These are phyloP conservation scores for Neonectria ditissima DNA, from an alignment of 2,329 filamentous ascomycete genomes.

Conservation along the genomic window DNA sequence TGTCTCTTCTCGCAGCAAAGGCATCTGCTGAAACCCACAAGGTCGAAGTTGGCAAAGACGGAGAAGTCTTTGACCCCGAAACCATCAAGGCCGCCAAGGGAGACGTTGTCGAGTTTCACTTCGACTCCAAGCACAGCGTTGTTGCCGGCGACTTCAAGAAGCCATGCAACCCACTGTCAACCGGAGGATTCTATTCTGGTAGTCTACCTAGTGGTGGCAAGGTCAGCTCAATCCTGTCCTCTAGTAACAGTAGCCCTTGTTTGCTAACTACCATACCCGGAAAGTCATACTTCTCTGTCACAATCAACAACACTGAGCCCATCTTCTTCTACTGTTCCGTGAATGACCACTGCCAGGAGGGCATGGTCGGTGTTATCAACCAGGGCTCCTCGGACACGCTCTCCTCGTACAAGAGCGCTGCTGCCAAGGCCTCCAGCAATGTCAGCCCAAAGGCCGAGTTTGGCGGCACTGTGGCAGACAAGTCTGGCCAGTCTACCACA, in stretches of 20 bases:
- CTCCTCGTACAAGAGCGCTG: slow-evolving; percentile 28
- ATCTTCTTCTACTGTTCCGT: slow-evolving; percentile 48
- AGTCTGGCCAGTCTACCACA: too few relatives aligned
- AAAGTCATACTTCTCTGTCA: slow-evolving; percentile 42
- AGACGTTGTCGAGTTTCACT: slow-evolving; percentile 66
- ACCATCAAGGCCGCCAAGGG: slow-evolving; percentile 58
- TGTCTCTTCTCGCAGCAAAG: slow-evolving; percentile 24
- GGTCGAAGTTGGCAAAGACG: slow-evolving; percentile 58
- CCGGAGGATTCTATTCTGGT: slow-evolving; percentile 37
- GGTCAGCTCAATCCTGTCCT: too few relatives aligned
- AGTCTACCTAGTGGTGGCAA: slow-evolving; percentile 16
- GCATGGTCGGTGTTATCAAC: slow-evolving; percentile 50
- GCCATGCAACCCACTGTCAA: slow-evolving; percentile 57
- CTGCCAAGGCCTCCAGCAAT: slow-evolving; percentile 21
- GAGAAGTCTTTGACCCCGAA: slow-evolving; percentile 59
- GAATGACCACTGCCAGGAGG: slow-evolving; percentile 45
- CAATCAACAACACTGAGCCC: slow-evolving; percentile 46
- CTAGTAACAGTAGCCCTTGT: too few relatives aligned
- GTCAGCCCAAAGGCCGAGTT: slow-evolving; percentile 23
- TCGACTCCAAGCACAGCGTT: slow-evolving; percentile 63
- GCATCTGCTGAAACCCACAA: slow-evolving; percentile 44
- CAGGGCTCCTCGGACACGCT: slow-evolving; percentile 38
- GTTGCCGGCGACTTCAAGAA: slow-evolving; percentile 60
- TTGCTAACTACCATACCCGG: too few relatives aligned
- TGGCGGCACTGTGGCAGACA: slow-evolving; percentile 36